Evolutionary conservation across 495 filamentous ascomycete genomes (phyloP), one percentile per base, ranked within the genome.

Genomic region (Aspergillus egyptiacus): DNA sequence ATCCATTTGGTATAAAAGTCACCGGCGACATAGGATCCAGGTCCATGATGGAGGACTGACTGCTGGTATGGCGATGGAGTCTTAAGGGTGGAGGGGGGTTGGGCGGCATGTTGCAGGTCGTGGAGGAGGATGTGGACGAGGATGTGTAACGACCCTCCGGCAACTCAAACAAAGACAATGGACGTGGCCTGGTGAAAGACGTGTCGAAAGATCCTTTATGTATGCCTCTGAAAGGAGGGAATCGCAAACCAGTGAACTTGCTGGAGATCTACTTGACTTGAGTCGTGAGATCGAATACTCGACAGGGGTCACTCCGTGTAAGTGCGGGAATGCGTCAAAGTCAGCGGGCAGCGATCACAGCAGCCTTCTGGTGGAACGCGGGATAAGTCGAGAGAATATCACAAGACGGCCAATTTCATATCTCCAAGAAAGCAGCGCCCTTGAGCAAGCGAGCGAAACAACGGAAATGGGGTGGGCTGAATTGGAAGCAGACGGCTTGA

Each of bases 31-130:
- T 61, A 45, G 70, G 64, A 48, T 73, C 71, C 62, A 77, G 68
- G 56, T 86, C 81, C 59, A 84, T 62, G 51, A 54, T 63, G 4
- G 87, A 88, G 22, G 80, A 75, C 22, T 40, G 55, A 46, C 52
- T 61, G 27, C 48, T 50, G 20, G 18, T 61, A 55, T 81, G 75
- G 57, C 82, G 81, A 60, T 81, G 85, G 62, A 69, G 52, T 52
- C 71, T 78, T 53, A 76, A 73, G 50, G 86, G 85, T 57, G 85
- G 80, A 34, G 78, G 76, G 47, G 78, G 72, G 71, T 79, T 75
- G 28, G 58, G 47, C 23, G 63, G 59, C 63, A 66, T 66, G 71
- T 67, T 32, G 41, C 33, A 28, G 27, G 17, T 25, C 10, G 17
- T 35, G 17, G 1, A n/a, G n/a, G n/a, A n/a, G n/a, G n/a, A n/a